phyloP scores from a whole-genome alignment of 2,329 filamentous ascomycete species.

The Sclerotinia trifoliorum region DNA sequence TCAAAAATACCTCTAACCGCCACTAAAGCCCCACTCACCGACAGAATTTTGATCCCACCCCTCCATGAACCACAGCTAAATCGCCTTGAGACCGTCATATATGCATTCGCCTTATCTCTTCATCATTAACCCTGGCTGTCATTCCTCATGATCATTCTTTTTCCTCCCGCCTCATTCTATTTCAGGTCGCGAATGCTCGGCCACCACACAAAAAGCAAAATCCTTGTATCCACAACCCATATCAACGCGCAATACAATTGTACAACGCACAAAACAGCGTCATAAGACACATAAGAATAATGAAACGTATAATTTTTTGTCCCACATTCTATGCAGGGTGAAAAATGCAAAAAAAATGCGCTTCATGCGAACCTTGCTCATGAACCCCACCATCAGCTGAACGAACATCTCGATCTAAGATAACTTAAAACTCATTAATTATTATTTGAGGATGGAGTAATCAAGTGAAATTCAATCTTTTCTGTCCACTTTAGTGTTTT shows the following conservation, averaged over 20 bases:
- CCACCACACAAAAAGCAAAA: neutral
- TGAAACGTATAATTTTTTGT: neutral
- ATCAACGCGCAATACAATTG: neutral
- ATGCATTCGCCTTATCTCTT: no score
- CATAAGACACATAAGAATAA: neutral
- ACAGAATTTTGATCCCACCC: neutral
- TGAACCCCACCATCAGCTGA: neutral
- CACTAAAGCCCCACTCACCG: neutral
- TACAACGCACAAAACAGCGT: slow-evolving; percentile 6
- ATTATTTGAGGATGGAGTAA: neutral
- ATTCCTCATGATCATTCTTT: neutral
- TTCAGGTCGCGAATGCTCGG: neutral
- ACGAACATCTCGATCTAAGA: neutral
- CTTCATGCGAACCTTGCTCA: slow-evolving; percentile 14
- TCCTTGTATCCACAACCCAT: neutral
- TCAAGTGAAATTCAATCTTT: neutral
- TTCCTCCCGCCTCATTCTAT: neutral
- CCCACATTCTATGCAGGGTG: neutral
- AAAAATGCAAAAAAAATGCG: neutral
- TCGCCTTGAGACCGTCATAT: neutral
- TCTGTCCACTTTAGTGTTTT: neutral
- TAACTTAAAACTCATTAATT: neutral
- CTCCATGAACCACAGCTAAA: neutral
- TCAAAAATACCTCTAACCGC: neutral
- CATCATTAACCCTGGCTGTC: neutral